These are phyloP conservation scores for Amanita muscaria DNA, from an alignment of 768 basidiomycete genomes.

Conservation along the genomic window DNA sequence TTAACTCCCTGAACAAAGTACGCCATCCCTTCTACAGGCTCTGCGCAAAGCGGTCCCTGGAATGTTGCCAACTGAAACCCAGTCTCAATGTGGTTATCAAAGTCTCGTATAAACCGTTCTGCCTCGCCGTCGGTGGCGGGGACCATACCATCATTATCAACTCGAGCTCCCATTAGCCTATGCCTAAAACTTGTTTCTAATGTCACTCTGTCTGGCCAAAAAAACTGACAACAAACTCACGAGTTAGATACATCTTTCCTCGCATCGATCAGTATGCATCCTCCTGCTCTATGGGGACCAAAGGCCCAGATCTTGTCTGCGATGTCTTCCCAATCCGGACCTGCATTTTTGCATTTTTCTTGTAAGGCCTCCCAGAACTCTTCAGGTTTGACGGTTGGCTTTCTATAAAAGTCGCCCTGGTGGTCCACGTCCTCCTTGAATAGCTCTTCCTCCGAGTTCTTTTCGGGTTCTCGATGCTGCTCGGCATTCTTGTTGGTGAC, in stretches of 20 bases:
- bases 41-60: conserved; percentile 91
- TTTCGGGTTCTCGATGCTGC: neutral
- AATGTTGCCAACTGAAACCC: conserved; percentile 94
- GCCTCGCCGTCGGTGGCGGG: conserved; percentile 16
- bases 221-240: conserved; percentile 31
- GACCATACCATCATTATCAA: conserved; percentile 21
- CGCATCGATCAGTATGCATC: conserved; percentile 78
- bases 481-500: conserved; percentile 25
- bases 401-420: conserved; percentile 51
- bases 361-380: conserved; percentile 75
- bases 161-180: conserved; percentile 38
- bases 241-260: conserved; percentile 45
- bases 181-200: conserved; percentile 37
- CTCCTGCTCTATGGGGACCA: conserved; percentile 81
- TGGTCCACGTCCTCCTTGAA: conserved; percentile 33
- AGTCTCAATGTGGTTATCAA: conserved; percentile 79
- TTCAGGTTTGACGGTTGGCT: conserved; percentile 57
- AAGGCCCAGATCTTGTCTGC: conserved; percentile 80
- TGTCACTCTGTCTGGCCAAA: conserved; percentile 1
- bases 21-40: conserved; percentile 89
- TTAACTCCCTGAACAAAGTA: conserved; percentile 79
- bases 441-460: conserved; percentile 21
- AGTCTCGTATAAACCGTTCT: conserved; percentile 33
- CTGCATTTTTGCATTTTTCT: conserved; percentile 55
- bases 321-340: conserved; percentile 79